Base-by-base conservation (phyloP, 2,329 filamentous ascomycete species). In the Fusarium pseudoanthophilum region DNA sequence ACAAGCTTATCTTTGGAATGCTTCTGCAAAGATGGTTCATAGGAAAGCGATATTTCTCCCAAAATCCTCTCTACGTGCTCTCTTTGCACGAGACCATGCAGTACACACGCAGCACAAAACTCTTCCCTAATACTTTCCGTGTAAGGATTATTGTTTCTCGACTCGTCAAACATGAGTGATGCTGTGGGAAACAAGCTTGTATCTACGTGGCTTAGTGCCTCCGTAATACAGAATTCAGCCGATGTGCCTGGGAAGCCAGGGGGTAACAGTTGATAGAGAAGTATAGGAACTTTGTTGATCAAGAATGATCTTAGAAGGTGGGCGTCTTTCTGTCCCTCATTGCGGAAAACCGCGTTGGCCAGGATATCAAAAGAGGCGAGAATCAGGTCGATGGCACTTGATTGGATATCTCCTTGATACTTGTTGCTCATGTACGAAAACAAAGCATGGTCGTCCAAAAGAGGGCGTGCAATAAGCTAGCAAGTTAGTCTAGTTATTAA, bases 281-380 rank as follows among this genome's bases (percentile, higher is more conserved):
- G 82, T 15, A 90, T 76, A 3, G 89, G 89, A 21, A 90, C 80
- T 75, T 90, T 90, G 81, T 90, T 90, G 75, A 97, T 92, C 30
- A 99, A 86, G 79, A 96, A 99, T 1, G 95, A 97, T 40, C 94
- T 92, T 58, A 97, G 87, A 24, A 95, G 83, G 66, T 95, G 92
- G 63, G 93, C 93, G 11, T 87, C 85, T 63, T 86, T 86, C 46
- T 83, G 83, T 2, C 85, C 85, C 70, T 90, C 87, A 48, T 86
- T 87, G 11, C 87, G 90, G 75, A 96, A 93, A 71, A 95, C 93
- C 10, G 93, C 92, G 78, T 97, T 97, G 40, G 95, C 93, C 21
- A 99, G 86, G 10, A 97, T 88, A 77, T 98, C 95, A 78, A 99
- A 98, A 0, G 95, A 92, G 4, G 95, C 94, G 15, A 95, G 88